Percentiles rank a stretch among this genome's conserved stretches.
These are phyloP conservation scores for Striga hermonthica DNA, from an alignment of 305 asterid species.

Conservation along the genomic window DNA sequence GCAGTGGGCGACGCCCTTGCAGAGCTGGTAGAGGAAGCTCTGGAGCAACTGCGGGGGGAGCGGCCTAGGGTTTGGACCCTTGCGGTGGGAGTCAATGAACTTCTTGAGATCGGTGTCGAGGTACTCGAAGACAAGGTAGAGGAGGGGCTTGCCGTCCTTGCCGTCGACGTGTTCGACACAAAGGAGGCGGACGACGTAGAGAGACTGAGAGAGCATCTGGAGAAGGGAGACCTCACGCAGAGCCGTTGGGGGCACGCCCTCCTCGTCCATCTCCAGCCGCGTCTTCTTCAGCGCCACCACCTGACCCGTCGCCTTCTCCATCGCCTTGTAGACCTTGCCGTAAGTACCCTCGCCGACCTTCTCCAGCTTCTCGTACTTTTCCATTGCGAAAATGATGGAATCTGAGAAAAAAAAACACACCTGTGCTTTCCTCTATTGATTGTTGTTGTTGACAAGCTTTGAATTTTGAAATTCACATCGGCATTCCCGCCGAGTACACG, in stretches of 20 bases:
- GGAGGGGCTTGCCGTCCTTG: conserved; percentile 79
- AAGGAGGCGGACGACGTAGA: conserved; percentile 79
- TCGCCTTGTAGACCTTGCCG: conserved; percentile 96
- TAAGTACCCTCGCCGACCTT: conserved; percentile 98
- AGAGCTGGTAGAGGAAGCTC: conserved; percentile 77
- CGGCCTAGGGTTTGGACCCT: conserved; percentile 68
- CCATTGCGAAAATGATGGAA: conserved; percentile 41
- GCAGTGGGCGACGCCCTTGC: conserved; percentile 90
- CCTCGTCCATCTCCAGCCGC: conserved; percentile 93
- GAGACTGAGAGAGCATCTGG: conserved; percentile 87
- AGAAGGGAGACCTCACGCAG: conserved; percentile 88
- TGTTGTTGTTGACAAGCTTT: conserved; percentile 7
- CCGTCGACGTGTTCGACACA: conserved; percentile 79
- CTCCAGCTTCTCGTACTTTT: conserved; percentile 87
- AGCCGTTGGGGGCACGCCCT: conserved; percentile 93
- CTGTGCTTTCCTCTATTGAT: too few relatives aligned
- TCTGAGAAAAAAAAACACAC: too few relatives aligned
- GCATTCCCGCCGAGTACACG: not conserved
- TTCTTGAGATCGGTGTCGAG: conserved; percentile 92
- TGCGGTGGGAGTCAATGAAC: conserved; percentile 76
- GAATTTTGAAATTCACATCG: conserved; percentile 32
- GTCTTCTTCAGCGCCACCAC: conserved; percentile 93
- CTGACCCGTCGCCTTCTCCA: conserved; percentile 78
- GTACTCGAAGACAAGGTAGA: conserved; percentile 88
- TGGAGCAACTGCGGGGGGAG: conserved; percentile 56